Percentiles rank a stretch among this genome's conserved stretches.
Evolutionary conservation across 129 eudicot genomes (phyloP).

Genomic region (Gnaphalium uliginosum): DNA sequence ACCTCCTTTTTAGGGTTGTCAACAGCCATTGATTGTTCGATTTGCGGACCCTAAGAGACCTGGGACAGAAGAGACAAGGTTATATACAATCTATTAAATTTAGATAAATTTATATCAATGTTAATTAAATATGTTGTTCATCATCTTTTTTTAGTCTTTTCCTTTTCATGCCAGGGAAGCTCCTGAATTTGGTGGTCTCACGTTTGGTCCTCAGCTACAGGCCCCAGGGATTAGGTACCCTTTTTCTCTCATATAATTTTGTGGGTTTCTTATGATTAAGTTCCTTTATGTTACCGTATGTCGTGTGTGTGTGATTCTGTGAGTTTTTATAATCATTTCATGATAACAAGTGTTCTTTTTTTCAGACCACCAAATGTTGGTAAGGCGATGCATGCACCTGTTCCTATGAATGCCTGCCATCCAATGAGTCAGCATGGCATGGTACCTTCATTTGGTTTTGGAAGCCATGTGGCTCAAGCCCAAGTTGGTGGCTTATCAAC

Average conservation of each 20-base stretch:
- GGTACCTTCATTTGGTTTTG: conserved; percentile 46
- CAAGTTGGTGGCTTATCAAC: too few species aligned
- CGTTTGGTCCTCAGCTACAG: conserved; percentile 60
- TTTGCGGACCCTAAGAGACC: conserved; percentile 88
- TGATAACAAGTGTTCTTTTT: background rate
- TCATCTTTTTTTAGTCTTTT: background rate
- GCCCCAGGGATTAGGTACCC: conserved; percentile 65
- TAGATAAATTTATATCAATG: background rate
- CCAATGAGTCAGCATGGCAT: conserved; percentile 63
- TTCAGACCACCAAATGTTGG: conserved; percentile 52
- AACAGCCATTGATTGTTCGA: conserved; percentile 68
- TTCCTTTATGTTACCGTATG: background rate
- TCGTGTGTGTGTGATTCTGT: background rate
- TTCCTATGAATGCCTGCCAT: conserved; percentile 65
- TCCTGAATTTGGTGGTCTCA: conserved; percentile 73
- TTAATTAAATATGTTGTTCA: background rate
- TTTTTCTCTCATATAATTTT: background rate
- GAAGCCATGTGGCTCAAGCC: conserved; percentile 36
- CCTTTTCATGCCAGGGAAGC: conserved; percentile 47
- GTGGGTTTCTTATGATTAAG: background rate
- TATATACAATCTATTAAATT: background rate
- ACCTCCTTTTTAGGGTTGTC: conserved; percentile 57
- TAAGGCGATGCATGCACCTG: conserved; percentile 43
- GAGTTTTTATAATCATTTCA: background rate
- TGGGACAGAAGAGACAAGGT: conserved; percentile 74